Conservation (phyloP, 306 rosid genomes). For the Castanea sativa region DNA sequence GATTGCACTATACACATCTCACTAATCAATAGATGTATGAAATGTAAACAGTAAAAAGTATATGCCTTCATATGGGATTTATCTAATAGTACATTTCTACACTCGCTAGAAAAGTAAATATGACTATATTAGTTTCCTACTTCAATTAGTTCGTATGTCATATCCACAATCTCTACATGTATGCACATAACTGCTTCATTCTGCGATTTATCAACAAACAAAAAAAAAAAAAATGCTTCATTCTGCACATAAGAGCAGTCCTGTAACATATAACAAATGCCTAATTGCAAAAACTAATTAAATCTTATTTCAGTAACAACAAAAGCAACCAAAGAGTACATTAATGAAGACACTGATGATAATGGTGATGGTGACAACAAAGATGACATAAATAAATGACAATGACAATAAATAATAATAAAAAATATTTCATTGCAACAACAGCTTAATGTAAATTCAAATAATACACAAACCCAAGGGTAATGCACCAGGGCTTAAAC, state of each 20-base stretch:
- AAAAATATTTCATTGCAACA: too few species aligned
- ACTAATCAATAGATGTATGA: not conserved
- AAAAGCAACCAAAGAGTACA: not conserved
- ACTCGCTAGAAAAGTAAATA: not conserved
- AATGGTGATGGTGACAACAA: not conserved
- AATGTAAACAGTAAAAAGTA: not conserved
- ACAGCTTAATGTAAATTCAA: not conserved
- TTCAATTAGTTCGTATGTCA: not conserved
- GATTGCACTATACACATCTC: not conserved
- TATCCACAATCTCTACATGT: not conserved
- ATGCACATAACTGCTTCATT: not conserved
- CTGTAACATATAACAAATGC: not conserved
- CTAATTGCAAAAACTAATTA: not conserved
- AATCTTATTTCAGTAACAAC: not conserved
- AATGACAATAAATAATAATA: too few species aligned
- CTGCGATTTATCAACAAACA: too few species aligned
- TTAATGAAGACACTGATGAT: not conserved
- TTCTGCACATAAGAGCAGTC: not conserved
- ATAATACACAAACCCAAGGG: not conserved
- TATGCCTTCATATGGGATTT: not conserved
- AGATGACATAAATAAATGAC: not conserved
- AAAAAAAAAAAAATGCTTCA: not conserved
- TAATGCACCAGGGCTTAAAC: not conserved
- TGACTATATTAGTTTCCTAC: not conserved
- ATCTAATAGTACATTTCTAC: not conserved